A percentile compares a stretch with the other conserved stretches of the same genome.
Evolutionary conservation across 768 basidiomycete genomes (phyloP).

Genomic region (Pisolithus marmoratus): DNA sequence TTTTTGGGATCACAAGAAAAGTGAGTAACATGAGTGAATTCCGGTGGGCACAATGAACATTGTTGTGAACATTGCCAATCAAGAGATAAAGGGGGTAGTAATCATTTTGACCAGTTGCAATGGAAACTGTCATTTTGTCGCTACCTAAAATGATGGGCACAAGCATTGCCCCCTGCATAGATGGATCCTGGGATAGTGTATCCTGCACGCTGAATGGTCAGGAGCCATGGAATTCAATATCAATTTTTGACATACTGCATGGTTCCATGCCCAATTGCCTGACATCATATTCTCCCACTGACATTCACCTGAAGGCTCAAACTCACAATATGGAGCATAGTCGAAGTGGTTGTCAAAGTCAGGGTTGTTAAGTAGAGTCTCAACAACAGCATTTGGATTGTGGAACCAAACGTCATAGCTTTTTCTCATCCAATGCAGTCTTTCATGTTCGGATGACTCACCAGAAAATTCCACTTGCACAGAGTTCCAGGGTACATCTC

Average conservation of each 20-base stretch:
- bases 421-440: neutral
- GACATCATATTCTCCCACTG: neutral
- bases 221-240: too few relatives aligned
- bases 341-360: neutral
- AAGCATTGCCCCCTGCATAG: constrained; percentile 15
- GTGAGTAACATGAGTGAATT: constrained; percentile 4
- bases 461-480: neutral
- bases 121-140: constrained; percentile 39
- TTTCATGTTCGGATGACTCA: neutral
- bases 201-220: constrained; percentile 18
- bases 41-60: constrained; percentile 15
- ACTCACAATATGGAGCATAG: neutral
- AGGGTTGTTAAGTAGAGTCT: neutral
- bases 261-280: neutral
- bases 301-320: neutral
- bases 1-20: too few relatives aligned
- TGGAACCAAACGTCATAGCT: neutral
- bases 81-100: constrained; percentile 33
- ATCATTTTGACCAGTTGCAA: constrained; percentile 34
- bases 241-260: neutral
- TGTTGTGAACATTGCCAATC: constrained; percentile 17
- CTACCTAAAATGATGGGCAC: constrained; percentile 30
- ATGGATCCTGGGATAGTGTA: constrained; percentile 12
- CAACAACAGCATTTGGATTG: neutral
- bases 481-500: neutral